These are phyloP conservation scores for Acorus calamus DNA, from an alignment of 106 monocot species.

Conservation along the genomic window DNA sequence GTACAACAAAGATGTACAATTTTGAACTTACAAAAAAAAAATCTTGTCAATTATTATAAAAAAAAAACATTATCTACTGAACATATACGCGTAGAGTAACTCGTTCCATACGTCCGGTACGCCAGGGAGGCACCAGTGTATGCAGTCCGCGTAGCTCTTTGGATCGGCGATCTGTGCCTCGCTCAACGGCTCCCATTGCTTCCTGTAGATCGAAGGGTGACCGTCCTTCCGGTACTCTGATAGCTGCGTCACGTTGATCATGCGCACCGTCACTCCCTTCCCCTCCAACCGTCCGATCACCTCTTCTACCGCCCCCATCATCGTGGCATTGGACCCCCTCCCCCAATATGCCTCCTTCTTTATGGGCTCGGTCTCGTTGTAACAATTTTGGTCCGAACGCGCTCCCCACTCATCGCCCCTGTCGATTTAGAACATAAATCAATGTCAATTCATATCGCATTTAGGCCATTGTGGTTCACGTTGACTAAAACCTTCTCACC, in stretches of 20 bases:
- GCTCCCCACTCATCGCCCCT: conserved; percentile 51
- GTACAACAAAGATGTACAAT: too few species aligned
- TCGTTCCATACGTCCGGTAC: conserved; percentile 74
- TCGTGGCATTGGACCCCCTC: conserved; percentile 23
- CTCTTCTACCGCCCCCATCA: conserved; percentile 18
- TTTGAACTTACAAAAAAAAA: too few species aligned
- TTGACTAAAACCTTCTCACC: conserved; percentile 18
- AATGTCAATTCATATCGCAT: too few species aligned
- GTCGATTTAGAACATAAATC: background rate
- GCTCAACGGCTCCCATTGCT: conserved; percentile 16
- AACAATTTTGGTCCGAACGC: conserved; percentile 29
- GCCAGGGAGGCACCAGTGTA: conserved; percentile 86
- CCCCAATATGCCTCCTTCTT: conserved; percentile 21
- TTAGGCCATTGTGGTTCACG: too few species aligned
- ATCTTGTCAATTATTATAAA: too few species aligned
- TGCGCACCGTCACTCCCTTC: conserved; percentile 40
- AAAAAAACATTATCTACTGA: background rate
- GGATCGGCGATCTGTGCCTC: conserved; percentile 40
- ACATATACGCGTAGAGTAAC: conserved; percentile 44
- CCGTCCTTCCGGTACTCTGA: conserved; percentile 67
- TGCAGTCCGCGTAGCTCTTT: conserved; percentile 47
- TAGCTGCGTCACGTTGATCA: conserved; percentile 67
- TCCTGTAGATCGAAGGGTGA: conserved; percentile 52
- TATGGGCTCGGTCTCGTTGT: conserved; percentile 44
- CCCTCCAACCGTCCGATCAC: conserved; percentile 16